phyloP scores from a whole-genome alignment of 1,284 basidiomycete genomes.

The Tilletia horrida region DNA sequence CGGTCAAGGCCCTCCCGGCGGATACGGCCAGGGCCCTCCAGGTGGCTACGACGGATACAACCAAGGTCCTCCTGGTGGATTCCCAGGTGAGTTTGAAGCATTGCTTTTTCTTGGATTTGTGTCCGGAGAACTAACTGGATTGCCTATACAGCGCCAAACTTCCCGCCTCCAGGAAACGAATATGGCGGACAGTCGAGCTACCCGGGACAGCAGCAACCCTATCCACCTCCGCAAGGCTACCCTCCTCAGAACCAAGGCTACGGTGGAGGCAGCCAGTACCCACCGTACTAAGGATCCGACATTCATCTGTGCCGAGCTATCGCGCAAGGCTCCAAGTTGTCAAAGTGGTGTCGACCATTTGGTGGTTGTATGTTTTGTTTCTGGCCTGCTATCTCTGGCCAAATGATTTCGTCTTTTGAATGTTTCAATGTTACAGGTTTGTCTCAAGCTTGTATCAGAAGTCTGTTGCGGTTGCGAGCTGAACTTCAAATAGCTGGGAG shows the following conservation, averaged over 20 bases:
- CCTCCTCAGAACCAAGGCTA: slow-evolving; percentile 15
- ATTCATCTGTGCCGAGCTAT: no score
- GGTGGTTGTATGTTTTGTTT: no score
- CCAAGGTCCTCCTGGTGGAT: not conserved
- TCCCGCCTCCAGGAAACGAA: not conserved
- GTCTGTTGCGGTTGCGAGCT: no score
- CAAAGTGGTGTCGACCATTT: no score
- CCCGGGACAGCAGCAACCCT: slow-evolving; percentile 6
- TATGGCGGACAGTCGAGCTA: slow-evolving; percentile 1
- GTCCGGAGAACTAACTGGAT: not conserved
- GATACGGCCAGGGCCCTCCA: not conserved
- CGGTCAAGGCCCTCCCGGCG: no score
- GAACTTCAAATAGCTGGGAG: no score
- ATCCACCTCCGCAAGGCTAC: slow-evolving; percentile 1
- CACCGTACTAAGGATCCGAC: not conserved
- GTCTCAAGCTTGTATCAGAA: no score
- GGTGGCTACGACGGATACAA: not conserved
- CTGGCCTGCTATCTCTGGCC: no score
- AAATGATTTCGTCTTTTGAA: no score
- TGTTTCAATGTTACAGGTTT: no score
- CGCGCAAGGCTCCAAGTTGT: no score
- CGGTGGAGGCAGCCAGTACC: not conserved
- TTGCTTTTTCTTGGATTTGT: not conserved
- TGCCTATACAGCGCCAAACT: not conserved
- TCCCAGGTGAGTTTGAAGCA: slow-evolving; percentile 5